Evolutionary conservation across 495 filamentous ascomycete genomes (phyloP).

Genomic region (Neurospora sublineolata): DNA sequence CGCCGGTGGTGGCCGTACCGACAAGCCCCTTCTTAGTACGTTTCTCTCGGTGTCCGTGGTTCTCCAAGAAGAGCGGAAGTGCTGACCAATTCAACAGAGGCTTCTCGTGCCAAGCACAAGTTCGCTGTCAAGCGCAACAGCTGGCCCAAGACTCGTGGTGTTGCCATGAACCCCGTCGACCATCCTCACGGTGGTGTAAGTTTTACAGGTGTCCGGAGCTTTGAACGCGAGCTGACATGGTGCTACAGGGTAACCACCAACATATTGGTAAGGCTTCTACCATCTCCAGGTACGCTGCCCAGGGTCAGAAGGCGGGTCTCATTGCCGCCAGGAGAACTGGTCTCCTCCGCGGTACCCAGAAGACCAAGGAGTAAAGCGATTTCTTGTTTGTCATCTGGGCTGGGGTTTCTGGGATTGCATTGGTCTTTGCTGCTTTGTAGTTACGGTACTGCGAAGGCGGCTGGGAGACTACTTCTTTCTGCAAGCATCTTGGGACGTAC

Average conservation of each 20-base stretch:
- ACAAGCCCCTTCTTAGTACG: constrained; percentile 92
- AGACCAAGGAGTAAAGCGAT: constrained; percentile 83
- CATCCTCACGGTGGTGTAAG: constrained; percentile 89
- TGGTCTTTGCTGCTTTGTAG: constrained; percentile 44
- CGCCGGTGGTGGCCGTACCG: constrained; percentile 95
- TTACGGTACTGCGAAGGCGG: constrained; percentile 35
- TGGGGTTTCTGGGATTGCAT: constrained; percentile 45
- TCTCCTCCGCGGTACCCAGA: constrained; percentile 98
- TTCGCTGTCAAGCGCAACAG: constrained; percentile 99
- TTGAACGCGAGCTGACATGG: constrained; percentile 21
- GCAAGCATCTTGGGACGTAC: constrained; percentile 23
- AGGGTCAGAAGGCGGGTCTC: constrained; percentile 99
- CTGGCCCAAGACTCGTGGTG: constrained; percentile 99
- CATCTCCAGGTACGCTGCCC: constrained; percentile 91
- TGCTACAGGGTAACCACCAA: constrained; percentile 90
- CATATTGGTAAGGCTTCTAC: constrained; percentile 99
- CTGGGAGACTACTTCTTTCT: constrained; percentile 20
- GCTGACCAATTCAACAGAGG: constrained; percentile 48
- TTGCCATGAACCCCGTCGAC: constrained; percentile 99
- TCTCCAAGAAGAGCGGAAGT: not conserved
- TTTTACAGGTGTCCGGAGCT: constrained; percentile 4
- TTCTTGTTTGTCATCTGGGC: constrained; percentile 40
- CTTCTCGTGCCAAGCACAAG: constrained; percentile 97
- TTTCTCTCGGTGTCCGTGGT: constrained; percentile 5
- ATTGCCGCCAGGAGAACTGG: constrained; percentile 98